Evolutionary conservation across 2,329 filamentous ascomycete species (phyloP).

Genomic region (Aspergillus unguis): DNA sequence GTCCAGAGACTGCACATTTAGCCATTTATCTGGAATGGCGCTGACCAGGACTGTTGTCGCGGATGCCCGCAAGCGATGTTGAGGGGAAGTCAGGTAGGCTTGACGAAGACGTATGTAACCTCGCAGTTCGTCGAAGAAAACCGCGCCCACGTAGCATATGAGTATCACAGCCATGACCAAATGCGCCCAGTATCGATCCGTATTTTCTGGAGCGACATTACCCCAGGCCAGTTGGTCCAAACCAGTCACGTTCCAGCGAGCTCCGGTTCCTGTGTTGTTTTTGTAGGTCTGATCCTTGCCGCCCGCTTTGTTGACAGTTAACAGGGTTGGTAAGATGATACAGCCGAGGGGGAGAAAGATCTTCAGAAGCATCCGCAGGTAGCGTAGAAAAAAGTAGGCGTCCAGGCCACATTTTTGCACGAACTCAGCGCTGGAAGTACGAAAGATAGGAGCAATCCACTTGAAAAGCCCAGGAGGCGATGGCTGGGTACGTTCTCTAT

Average conservation of each 20-base stretch:
- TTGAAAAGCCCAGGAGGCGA: conserved; percentile 59
- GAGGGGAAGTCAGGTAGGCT: conserved; percentile 88
- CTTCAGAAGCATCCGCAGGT: conserved; percentile 77
- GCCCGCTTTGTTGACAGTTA: conserved; percentile 77
- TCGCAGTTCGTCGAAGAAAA: conserved; percentile 80
- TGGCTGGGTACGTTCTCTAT: conserved; percentile 75
- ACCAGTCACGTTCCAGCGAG: conserved; percentile 56
- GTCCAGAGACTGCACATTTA: conserved; percentile 73
- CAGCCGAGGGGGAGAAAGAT: conserved; percentile 83
- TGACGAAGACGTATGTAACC: conserved; percentile 92
- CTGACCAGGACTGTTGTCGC: conserved; percentile 94
- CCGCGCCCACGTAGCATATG: conserved; percentile 77
- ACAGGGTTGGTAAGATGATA: conserved; percentile 76
- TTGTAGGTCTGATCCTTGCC: conserved; percentile 61
- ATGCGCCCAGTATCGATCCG: conserved; percentile 77
- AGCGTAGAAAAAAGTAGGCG: conserved; percentile 95
- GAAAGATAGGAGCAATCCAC: conserved; percentile 60
- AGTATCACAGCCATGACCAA: conserved; percentile 73
- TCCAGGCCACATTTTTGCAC: conserved; percentile 95
- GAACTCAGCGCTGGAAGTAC: conserved; percentile 71
- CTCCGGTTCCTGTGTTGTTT: conserved; percentile 34
- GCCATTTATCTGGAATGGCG: conserved; percentile 86
- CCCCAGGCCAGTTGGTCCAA: conserved; percentile 83
- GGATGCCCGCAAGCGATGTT: conserved; percentile 88
- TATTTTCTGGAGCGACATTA: conserved; percentile 68